phyloP scores from a whole-genome alignment of 202 grass and related monocot genomes.

The Zoysia matrella region DNA sequence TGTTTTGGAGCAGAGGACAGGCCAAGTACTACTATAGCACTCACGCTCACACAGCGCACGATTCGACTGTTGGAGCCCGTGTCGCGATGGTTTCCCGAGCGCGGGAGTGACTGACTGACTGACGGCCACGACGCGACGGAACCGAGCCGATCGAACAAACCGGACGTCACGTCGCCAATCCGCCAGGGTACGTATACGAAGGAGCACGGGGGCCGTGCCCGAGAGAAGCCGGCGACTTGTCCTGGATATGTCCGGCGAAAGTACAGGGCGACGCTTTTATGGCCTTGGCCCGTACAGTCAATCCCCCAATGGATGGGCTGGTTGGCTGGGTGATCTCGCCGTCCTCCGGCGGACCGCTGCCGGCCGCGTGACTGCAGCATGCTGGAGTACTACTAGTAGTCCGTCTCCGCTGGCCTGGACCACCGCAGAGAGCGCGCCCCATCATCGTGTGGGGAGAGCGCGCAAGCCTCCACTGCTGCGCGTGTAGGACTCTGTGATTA shows the following conservation, averaged over 20 bases:
- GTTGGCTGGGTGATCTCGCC: not conserved
- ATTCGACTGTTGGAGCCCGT: not conserved
- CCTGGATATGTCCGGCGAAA: constrained; percentile 26
- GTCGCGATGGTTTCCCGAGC: not conserved
- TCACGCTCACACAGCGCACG: no score
- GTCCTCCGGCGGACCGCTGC: not conserved
- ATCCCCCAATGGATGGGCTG: not conserved
- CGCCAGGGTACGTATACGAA: not conserved
- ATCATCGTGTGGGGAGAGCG: no score
- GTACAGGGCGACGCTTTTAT: constrained; percentile 24
- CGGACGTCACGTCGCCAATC: constrained; percentile 8
- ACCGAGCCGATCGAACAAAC: not conserved
- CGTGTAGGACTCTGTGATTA: no score
- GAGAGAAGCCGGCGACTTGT: constrained; percentile 38
- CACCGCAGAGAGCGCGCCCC: no score
- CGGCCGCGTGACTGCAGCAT: no score
- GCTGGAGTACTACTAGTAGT: no score
- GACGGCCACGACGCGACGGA: not conserved
- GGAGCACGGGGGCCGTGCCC: not conserved
- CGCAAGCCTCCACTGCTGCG: no score
- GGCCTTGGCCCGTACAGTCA: not conserved
- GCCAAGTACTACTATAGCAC: no score
- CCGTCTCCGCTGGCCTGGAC: no score
- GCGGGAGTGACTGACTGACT: not conserved
- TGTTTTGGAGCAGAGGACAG: no score